Evolutionary conservation across 179 eudicot genomes (phyloP).

Genomic region (Heliamphora ciliata): DNA sequence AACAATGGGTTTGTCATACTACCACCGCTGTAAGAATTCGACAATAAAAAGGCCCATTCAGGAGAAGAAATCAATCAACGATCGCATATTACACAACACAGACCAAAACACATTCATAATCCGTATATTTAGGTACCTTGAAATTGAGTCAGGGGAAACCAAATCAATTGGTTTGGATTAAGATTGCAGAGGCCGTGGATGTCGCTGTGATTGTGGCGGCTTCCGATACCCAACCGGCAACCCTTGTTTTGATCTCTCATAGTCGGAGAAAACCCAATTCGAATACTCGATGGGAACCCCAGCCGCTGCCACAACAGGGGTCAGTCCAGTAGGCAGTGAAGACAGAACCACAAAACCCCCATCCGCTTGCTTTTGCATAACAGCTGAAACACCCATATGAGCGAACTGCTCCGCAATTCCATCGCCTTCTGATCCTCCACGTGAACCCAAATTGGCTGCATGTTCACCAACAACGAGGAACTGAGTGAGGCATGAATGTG

Average conservation of each 20-base stretch:
- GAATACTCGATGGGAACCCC: constrained; percentile 27
- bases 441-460: too few relatives aligned
- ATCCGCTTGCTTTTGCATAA: constrained; percentile 27
- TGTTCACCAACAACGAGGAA: too few relatives aligned
- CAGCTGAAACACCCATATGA: not conserved
- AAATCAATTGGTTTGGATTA: constrained; percentile 46
- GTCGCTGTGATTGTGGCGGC: constrained; percentile 22
- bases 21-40: constrained; percentile 33
- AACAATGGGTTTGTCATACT: constrained; percentile 36
- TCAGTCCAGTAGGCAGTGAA: constrained; percentile 23
- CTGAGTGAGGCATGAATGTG: too few relatives aligned
- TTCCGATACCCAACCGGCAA: constrained; percentile 31
- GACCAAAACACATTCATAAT: not conserved
- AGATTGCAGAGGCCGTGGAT: constrained; percentile 27
- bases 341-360: constrained; percentile 36
- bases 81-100: not conserved
- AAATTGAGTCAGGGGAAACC: constrained; percentile 69
- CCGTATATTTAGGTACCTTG: constrained; percentile 37
- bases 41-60: constrained; percentile 7
- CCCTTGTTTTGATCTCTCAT: constrained; percentile 65
- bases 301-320: constrained; percentile 13
- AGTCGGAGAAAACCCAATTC: constrained; percentile 48
- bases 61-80: not conserved
- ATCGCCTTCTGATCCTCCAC: too few relatives aligned
- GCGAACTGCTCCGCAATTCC: too few relatives aligned